These are phyloP conservation scores for Toxoplasma gondii DNA, from an alignment of 169 alveolate species.

Conservation along the genomic window DNA sequence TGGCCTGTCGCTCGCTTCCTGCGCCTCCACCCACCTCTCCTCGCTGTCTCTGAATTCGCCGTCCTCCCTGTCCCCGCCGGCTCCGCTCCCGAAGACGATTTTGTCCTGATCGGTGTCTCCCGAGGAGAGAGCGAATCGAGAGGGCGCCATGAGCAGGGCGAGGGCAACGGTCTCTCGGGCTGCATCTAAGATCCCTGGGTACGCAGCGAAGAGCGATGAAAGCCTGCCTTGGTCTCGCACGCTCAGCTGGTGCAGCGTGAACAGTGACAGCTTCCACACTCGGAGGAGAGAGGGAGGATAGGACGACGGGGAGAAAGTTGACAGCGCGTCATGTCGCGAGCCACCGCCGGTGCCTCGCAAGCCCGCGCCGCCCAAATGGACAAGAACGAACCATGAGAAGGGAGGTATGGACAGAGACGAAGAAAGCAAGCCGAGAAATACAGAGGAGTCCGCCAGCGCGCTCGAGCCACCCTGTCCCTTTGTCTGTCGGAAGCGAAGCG, in stretches of 20 bases:
- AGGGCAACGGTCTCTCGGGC: constrained; percentile 33
- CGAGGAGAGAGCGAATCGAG: not conserved
- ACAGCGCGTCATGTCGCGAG: constrained; percentile 20
- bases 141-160: constrained; percentile 34
- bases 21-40: not conserved
- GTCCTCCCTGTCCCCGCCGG: not conserved
- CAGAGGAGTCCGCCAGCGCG: not conserved
- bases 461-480: not conserved
- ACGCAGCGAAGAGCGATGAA: constrained; percentile 47
- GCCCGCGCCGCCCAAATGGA: constrained; percentile 8
- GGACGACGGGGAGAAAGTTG: constrained; percentile 31
- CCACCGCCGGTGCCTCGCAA: not conserved
- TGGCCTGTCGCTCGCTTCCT: not conserved
- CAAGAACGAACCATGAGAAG: constrained; percentile 33
- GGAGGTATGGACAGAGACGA: constrained; percentile 12
- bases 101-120: not conserved
- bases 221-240: constrained; percentile 53
- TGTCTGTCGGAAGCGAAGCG: not conserved
- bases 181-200: constrained; percentile 49
- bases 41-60: not conserved
- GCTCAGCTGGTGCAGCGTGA: constrained; percentile 67
- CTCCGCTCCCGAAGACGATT: not conserved
- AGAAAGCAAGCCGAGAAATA: not conserved
- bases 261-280: constrained; percentile 53
- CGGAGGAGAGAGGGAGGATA: not conserved